Base-by-base conservation (phyloP, 768 basidiomycete genomes). In the Mycena belliarum region DNA sequence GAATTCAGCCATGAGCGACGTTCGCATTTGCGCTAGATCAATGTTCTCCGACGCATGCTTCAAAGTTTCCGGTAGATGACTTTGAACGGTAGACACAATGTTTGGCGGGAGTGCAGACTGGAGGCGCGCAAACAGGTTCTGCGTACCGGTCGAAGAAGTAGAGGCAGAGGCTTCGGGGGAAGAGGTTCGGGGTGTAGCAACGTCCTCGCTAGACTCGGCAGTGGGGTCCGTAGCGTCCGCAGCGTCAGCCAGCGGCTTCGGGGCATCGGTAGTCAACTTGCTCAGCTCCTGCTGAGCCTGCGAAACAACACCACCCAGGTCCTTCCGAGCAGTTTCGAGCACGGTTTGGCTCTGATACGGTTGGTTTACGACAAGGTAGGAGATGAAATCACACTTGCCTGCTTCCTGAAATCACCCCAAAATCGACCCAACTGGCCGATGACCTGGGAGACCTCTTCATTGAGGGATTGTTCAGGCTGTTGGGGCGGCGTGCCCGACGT, bases 371-470 rank as follows among this genome's bases (percentile, higher is more conserved):
- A 40, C 48, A 20, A 43, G 21, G 24, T 33, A 41, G 28, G 10
- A 41, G 42, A 25, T 20, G 37, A 35, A 33, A 47, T 42, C n/a
- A 62, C 64, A 86, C 93, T 86, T 95, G 45, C 59, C 59, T 56
- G 93, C 70, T 89, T 91, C 77, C 86, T 84, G 68, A 95, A 89
- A 28, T 92, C 90, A 43, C 93, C 93, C 95, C 95, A 97, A 68
- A 94, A 87, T 49, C 88, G 79, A 26, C 87, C 86, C 14, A 96
- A 76, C 66, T 92, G 88, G n/a, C 91, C 91, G 40, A 95, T 84
- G 23, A 94, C 94, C 66, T 96, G 88, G 2, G 82, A 81, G 15
- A 97, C 91, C 71, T 97, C 94, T 66, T 95, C 89, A 66, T 95
- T 88, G 42, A 97, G 74, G 54, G 79, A 83, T 40, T 83, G 82